phyloP scores from a whole-genome alignment of 805 yeast species.

The Barnettozyma siamensis region DNA sequence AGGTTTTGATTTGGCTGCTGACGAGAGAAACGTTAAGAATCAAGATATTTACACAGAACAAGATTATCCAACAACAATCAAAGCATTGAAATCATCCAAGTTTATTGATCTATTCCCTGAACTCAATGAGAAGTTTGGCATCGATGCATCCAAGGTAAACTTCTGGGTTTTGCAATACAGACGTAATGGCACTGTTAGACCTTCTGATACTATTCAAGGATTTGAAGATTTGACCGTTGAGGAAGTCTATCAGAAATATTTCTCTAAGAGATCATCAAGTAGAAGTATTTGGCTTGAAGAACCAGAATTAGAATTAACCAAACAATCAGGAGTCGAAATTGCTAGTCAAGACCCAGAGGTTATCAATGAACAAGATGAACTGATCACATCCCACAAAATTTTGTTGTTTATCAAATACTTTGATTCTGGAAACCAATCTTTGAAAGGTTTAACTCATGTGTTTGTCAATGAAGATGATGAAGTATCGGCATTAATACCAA shows the following conservation, averaged over 20 bases:
- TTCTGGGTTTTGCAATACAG: constrained; percentile 65
- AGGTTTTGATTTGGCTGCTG: constrained; percentile 76
- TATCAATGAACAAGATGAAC: constrained; percentile 14
- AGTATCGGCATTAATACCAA: constrained; percentile 35
- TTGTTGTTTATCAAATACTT: constrained; percentile 58
- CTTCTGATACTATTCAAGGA: constrained; percentile 38
- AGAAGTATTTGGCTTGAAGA: constrained; percentile 67
- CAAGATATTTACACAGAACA: constrained; percentile 30
- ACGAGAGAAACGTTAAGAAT: constrained; percentile 40
- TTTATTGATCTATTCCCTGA: constrained; percentile 43
- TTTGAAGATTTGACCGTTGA: constrained; percentile 39
- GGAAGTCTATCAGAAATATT: constrained; percentile 42
- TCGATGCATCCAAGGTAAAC: constrained; percentile 35
- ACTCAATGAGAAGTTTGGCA: constrained; percentile 41
- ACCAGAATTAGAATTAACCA: constrained; percentile 24
- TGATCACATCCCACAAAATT: constrained; percentile 24
- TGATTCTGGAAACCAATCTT: constrained; percentile 46
- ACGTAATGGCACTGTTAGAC: constrained; percentile 65
- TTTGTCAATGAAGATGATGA: constrained; percentile 44
- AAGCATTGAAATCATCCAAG: constrained; percentile 51
- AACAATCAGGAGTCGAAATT: constrained; percentile 16
- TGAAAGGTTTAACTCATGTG: constrained; percentile 64
- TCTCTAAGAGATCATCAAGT: constrained; percentile 41
- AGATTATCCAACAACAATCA: constrained; percentile 38
- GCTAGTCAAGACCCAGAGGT: constrained; percentile 7